Conservation (phyloP, 306 rosid genomes). For the Mimosa bimucronata region DNA sequence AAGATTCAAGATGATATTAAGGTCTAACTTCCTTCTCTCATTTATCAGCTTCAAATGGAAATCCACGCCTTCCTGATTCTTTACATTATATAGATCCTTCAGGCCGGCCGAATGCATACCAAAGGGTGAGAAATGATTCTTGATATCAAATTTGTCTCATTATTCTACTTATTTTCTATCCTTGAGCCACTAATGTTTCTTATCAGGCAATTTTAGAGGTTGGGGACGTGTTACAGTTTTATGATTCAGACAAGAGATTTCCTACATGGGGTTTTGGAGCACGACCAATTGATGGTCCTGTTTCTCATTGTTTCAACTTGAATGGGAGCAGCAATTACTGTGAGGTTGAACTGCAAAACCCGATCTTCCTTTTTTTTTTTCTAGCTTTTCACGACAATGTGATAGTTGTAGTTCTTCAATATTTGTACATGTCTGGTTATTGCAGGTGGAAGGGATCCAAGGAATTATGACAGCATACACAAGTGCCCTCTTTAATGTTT, state of each 20-base stretch:
- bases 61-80: constrained; percentile 98
- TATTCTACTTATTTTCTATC: constrained; percentile 29
- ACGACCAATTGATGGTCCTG: constrained; percentile 99
- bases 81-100: constrained; percentile 97
- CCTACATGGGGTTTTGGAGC: constrained; percentile 99
- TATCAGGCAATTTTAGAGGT: constrained; percentile 90
- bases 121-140: constrained; percentile 73
- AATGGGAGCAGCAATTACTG: constrained; percentile 91
- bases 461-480: constrained; percentile 96
- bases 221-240: constrained; percentile 91
- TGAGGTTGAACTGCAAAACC: constrained; percentile 66
- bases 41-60: constrained; percentile 97
- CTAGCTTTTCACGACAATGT: constrained; percentile 20
- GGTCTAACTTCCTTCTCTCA: constrained; percentile 40
- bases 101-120: constrained; percentile 95
- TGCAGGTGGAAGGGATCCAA: constrained; percentile 98
- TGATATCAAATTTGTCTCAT: constrained; percentile 28
- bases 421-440: constrained; percentile 26
- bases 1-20: constrained; percentile 20
- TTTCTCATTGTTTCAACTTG: constrained; percentile 96
- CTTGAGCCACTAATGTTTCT: constrained; percentile 32
- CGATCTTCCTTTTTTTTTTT: constrained; percentile 41
- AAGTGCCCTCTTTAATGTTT: constrained; percentile 94
- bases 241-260: constrained; percentile 89
- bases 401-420: constrained; percentile 35